phyloP scores from a whole-genome alignment of 805 yeast species.

The Saturnispora halmiae region DNA sequence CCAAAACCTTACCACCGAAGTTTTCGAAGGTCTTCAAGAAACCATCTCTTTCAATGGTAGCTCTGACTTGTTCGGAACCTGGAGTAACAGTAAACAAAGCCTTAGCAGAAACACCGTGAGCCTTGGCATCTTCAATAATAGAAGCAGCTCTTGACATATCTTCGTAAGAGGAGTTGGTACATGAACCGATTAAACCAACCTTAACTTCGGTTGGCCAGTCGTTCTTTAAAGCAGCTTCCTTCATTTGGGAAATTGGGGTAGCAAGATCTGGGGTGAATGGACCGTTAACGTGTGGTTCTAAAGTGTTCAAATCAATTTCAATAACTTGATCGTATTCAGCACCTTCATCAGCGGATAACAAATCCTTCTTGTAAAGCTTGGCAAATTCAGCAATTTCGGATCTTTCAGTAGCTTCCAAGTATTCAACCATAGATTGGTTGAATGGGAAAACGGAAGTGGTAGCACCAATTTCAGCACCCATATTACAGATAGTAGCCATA shows the following conservation, averaged over 20 bases:
- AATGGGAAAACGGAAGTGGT: slow-evolving; percentile 97
- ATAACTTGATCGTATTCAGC: slow-evolving; percentile 88
- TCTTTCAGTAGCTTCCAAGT: slow-evolving; percentile 78
- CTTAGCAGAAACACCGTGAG: slow-evolving; percentile 82
- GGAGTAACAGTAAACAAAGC: slow-evolving; percentile 93
- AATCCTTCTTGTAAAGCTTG: slow-evolving; percentile 33
- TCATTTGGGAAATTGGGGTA: slow-evolving; percentile 81
- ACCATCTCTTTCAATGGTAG: slow-evolving; percentile 94
- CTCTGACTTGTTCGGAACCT: slow-evolving; percentile 96
- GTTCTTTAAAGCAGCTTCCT: slow-evolving; percentile 56
- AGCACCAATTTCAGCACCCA: slow-evolving; percentile 99
- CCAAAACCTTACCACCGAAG: slow-evolving; percentile 85
- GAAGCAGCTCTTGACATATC: slow-evolving; percentile 97
- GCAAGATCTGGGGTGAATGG: slow-evolving; percentile 98
- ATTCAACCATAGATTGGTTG: slow-evolving; percentile 42
- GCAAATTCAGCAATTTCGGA: slow-evolving; percentile 77
- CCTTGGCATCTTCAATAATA: slow-evolving; percentile 76
- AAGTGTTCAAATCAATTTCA: slow-evolving; percentile 75
- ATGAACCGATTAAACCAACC: slow-evolving; percentile 95
- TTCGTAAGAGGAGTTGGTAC: slow-evolving; percentile 97
- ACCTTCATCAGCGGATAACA: slow-evolving; percentile 73
- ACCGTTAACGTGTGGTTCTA: slow-evolving; percentile 95
- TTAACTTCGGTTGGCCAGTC: slow-evolving; percentile 81
- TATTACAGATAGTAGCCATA: slow-evolving; percentile 98
- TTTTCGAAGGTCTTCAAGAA: slow-evolving; percentile 69